These are phyloP conservation scores for Clavispora vitiphila DNA, from an alignment of 805 yeast genomes.

Conservation along the genomic window DNA sequence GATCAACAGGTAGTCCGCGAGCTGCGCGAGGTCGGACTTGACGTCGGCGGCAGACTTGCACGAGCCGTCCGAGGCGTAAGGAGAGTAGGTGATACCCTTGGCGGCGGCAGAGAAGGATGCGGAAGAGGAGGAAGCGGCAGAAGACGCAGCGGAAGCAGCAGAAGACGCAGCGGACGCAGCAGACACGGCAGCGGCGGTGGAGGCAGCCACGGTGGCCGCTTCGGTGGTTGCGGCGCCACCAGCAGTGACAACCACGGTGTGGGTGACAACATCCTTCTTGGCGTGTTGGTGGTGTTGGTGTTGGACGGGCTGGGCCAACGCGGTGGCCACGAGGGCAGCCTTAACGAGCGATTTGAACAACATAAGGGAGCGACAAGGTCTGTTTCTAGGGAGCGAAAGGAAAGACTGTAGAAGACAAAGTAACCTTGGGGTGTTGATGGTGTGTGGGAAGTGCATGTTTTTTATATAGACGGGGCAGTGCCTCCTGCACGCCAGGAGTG, in stretches of 20 bases:
- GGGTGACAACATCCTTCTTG: slow-evolving; percentile 51
- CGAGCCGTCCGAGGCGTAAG: slow-evolving; percentile 61
- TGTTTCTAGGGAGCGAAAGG: slow-evolving; percentile 27
- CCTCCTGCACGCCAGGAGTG: background rate
- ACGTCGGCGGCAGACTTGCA: slow-evolving; percentile 64
- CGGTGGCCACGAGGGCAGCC: slow-evolving; percentile 46
- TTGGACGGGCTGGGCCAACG: slow-evolving; percentile 55
- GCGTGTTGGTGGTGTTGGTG: slow-evolving; percentile 54
- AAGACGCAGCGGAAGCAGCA: slow-evolving; percentile 5
- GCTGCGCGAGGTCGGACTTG: slow-evolving; percentile 50
- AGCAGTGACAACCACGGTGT: slow-evolving; percentile 47
- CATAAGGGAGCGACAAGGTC: slow-evolving; percentile 26
- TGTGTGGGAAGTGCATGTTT: background rate
- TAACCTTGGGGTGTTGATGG: slow-evolving; percentile 11
- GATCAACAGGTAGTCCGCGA: slow-evolving; percentile 52
- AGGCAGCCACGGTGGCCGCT: slow-evolving; percentile 6
- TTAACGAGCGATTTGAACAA: slow-evolving; percentile 45
- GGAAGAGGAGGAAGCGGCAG: slow-evolving; percentile 14
- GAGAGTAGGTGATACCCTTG: slow-evolving; percentile 78
- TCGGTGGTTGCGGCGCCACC: slow-evolving; percentile 18
- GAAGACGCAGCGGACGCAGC: slow-evolving; percentile 10
- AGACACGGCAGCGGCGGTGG: slow-evolving; percentile 10
- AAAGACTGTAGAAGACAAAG: slow-evolving; percentile 30
- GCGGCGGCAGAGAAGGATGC: slow-evolving; percentile 36
- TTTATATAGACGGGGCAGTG: background rate